Conservation (phyloP, 129 eudicot genomes). For the sunflower (Helianthus annuus) region HanXRQr2.0-SUNRISE NC_035446.2:115064583-115065082, state of each 20-base stretch:
- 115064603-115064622: background rate
- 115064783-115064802: background rate
- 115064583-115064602: background rate
- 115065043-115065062: background rate
- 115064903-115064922: background rate
- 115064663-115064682: background rate
- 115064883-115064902: background rate
- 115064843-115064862: background rate
- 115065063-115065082: constrained; percentile 1
- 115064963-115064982: background rate
- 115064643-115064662: background rate
- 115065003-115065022: background rate
- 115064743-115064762: background rate
- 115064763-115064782: background rate
- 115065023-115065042: constrained; percentile 8
- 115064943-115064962: background rate
- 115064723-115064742: background rate
- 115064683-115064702: background rate
- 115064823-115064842: constrained; percentile 16
- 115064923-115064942: background rate
- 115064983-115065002: constrained; percentile 2
- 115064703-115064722: background rate
- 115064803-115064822: background rate
- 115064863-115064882: background rate
- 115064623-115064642: background rate